Base-by-base conservation (phyloP, 352 stramenopile species). In the Globisporangium splendens region DNA sequence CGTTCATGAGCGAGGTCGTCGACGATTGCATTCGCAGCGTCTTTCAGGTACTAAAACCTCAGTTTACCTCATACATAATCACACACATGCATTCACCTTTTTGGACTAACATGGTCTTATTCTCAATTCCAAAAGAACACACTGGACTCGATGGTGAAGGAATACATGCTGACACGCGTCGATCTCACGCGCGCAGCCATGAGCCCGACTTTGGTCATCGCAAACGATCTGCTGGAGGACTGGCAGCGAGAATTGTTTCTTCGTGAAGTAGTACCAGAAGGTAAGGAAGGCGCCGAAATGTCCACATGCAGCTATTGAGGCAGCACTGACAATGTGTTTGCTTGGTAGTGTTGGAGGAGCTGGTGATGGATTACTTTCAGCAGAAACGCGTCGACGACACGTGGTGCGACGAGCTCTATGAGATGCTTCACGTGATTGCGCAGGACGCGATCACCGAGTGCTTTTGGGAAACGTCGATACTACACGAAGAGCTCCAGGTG, bases 191-290 rank as follows among this genome's bases (percentile, higher is more conserved):
- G 72, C 15, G 62, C 70, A 2, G 63, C 74, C 0, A 66, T 62
- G 1, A 46, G 57, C 1, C 56, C 60, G 1, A 14, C 49, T 0
- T 20, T 53, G 13, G 59, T 68, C 6, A 56, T 87, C 12, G 63
- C 70, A 20, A 38, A 44, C 0, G 74, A 84, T 41, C 28, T 87
- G 10, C 33, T 83, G 18, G 49, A 68, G 24, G 70, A 79, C 17
- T 72, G 62, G 63, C 56, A 62, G n/a, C 46, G 46, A 5, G 74
- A 79, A n/a, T 47, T 83, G 13, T 51, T 69, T 8, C 28, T 35
- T 0, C 10, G 21, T 1, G 66, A 77, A 35, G 28, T 83, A 6
- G 46, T 81, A 7, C 64, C 63, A 28, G 68, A 83, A 69, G 73
- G 75, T 72, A 64, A 35, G 28, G 3, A 35, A 35, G 3, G 28